These are phyloP conservation scores for Yamadazyma blattariae DNA, from an alignment of 1,139 yeast species.

Conservation along the genomic window DNA sequence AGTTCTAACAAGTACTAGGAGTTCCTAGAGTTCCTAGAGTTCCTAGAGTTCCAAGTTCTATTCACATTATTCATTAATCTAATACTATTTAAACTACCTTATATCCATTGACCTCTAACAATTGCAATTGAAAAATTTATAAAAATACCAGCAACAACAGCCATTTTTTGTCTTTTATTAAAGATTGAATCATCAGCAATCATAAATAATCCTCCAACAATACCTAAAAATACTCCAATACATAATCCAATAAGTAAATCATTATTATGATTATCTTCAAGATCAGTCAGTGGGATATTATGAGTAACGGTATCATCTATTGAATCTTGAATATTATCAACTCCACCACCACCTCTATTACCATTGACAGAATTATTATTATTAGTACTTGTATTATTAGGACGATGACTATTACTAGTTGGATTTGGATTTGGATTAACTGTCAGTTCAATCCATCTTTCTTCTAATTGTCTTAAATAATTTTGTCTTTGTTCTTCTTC, in stretches of 20 bases:
- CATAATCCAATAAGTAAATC: slow-evolving; percentile 63
- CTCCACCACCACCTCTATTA: slow-evolving; percentile 3
- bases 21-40: too few relatives aligned
- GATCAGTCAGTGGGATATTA: slow-evolving; percentile 24
- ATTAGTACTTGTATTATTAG: slow-evolving; percentile 4
- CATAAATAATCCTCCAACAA: slow-evolving; percentile 54
- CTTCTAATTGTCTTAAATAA: slow-evolving; percentile 67
- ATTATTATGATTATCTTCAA: slow-evolving; percentile 42
- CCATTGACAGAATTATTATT: neutral
- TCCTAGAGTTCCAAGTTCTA: too few relatives aligned
- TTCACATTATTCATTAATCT: too few relatives aligned
- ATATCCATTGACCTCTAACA: slow-evolving; percentile 48
- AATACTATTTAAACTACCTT: too few relatives aligned
- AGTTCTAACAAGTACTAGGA: too few relatives aligned
- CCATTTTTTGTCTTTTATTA: slow-evolving; percentile 57
- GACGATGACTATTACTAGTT: slow-evolving; percentile 11
- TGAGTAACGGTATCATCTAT: slow-evolving; percentile 14
- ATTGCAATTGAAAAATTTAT: slow-evolving; percentile 59
- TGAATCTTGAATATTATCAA: slow-evolving; percentile 5
- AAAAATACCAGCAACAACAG: slow-evolving; percentile 59
- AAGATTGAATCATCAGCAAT: slow-evolving; percentile 55
- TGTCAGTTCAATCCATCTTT: slow-evolving; percentile 86
- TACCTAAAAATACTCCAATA: slow-evolving; percentile 64
- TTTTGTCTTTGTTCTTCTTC: slow-evolving; percentile 37
- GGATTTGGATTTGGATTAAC: slow-evolving; percentile 24